Evolutionary conservation across 2,329 filamentous ascomycete species (phyloP).

Genomic region (Microcyclospora pomicola): DNA sequence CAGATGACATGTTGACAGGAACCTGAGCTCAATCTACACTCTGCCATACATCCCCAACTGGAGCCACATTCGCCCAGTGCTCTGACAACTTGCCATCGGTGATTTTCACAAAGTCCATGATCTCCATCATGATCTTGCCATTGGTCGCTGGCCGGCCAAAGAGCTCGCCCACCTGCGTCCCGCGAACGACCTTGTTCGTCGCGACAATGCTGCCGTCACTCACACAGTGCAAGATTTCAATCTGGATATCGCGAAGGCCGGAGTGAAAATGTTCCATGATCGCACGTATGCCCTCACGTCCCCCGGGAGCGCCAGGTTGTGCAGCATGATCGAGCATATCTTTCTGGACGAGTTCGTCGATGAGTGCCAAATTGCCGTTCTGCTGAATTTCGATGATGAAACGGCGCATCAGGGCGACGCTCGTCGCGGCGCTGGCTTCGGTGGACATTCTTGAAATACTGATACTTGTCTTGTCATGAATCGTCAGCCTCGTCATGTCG

Average conservation of each 20-base stretch:
- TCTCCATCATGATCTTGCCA: conserved; percentile 1
- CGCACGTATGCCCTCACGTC: conserved; percentile 1
- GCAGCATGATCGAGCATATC: conserved; percentile 3
- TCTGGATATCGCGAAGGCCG: not conserved
- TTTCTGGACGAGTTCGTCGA: conserved; percentile 1
- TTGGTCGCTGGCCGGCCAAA: conserved; percentile 1
- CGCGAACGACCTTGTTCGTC: conserved; percentile 2
- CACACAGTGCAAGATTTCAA: conserved; percentile 1
- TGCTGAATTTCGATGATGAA: conserved; percentile 4
- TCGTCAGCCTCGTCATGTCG: no score
- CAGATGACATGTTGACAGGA: not conserved
- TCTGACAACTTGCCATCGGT: conserved; percentile 1
- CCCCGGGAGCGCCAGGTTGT: not conserved
- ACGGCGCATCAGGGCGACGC: conserved; percentile 1
- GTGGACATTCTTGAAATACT: conserved; percentile 53
- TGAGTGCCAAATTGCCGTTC: conserved; percentile 3
- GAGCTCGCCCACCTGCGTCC: conserved; percentile 2
- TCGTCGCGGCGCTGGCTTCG: conserved; percentile 29
- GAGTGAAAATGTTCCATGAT: conserved; percentile 2
- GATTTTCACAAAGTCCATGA: conserved; percentile 2
- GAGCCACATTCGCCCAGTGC: conserved; percentile 1
- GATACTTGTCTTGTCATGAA: no score
- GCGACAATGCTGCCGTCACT: conserved; percentile 2
- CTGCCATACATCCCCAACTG: not conserved
- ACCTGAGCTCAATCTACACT: not conserved